Percentiles rank a stretch among this genome's conserved stretches.
Evolutionary conservation across 208 protist species (phyloP).

Genomic region (Leishmania tarentolae): DNA sequence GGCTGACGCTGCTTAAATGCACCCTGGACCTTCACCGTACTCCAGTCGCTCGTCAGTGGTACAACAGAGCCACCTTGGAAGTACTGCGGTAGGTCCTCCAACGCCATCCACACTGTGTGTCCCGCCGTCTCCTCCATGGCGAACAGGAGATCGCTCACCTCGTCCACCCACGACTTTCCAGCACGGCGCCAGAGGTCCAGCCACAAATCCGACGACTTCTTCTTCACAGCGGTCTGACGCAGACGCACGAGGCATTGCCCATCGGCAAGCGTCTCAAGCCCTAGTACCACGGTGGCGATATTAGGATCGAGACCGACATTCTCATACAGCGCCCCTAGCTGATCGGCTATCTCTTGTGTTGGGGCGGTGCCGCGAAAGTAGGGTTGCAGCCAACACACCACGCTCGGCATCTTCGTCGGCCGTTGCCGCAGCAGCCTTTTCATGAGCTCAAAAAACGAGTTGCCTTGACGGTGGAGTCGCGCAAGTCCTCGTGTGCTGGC

Average conservation of each 20-base stretch:
- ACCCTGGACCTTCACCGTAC: slow-evolving; percentile 40
- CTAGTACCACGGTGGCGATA: slow-evolving; percentile 33
- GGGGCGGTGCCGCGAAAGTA: slow-evolving; percentile 46
- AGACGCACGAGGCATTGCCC: slow-evolving; percentile 29
- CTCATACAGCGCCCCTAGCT: slow-evolving; percentile 35
- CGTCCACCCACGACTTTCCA: slow-evolving; percentile 53
- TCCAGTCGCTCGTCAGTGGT: slow-evolving; percentile 26
- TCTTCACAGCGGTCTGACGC: slow-evolving; percentile 24
- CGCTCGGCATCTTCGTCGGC: not conserved
- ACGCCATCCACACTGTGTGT: slow-evolving; percentile 63
- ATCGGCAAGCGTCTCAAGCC: slow-evolving; percentile 29
- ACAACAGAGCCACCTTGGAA: slow-evolving; percentile 59
- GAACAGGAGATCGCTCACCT: slow-evolving; percentile 33
- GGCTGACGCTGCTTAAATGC: slow-evolving; percentile 40
- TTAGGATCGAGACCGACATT: slow-evolving; percentile 40
- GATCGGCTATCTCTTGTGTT: slow-evolving; percentile 28
- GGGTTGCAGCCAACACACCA: slow-evolving; percentile 27
- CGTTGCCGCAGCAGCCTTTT: slow-evolving; percentile 12
- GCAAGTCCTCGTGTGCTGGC: slow-evolving; percentile 25
- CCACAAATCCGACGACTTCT: slow-evolving; percentile 11
- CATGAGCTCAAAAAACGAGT: slow-evolving; percentile 10
- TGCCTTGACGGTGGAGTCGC: slow-evolving; percentile 11
- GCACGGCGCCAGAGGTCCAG: slow-evolving; percentile 35
- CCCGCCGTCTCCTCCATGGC: slow-evolving; percentile 11
- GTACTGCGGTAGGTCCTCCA: slow-evolving; percentile 52